Evolutionary conservation across 176 grass and related monocot species (phyloP).

Genomic region (Thalia dealbata): DNA sequence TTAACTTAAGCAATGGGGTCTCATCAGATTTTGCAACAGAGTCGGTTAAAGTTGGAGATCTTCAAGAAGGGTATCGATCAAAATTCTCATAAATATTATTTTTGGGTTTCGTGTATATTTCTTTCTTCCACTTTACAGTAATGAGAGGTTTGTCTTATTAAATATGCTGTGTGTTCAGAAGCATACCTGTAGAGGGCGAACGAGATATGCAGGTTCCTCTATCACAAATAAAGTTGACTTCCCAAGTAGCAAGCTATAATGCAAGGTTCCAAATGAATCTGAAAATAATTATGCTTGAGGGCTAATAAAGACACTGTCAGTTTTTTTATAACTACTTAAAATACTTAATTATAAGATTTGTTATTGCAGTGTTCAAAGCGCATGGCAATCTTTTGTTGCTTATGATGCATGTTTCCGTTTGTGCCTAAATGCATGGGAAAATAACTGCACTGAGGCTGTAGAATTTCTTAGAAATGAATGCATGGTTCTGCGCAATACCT

Average conservation of each 20-base stretch:
- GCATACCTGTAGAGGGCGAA: constrained; percentile 31
- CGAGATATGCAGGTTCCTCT: constrained; percentile 31
- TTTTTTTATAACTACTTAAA: background rate
- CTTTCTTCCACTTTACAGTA: background rate
- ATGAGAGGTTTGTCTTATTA: background rate
- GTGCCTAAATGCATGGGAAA: constrained; percentile 87
- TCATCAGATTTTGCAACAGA: constrained; percentile 36
- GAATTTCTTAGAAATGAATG: constrained; percentile 94
- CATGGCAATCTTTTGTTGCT: constrained; percentile 94
- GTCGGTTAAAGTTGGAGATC: constrained; percentile 32
- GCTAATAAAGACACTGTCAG: background rate
- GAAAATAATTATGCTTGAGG: background rate
- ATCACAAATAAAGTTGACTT: constrained; percentile 37
- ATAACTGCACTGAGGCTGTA: constrained; percentile 66
- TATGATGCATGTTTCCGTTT: constrained; percentile 91
- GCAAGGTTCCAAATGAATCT: constrained; percentile 34
- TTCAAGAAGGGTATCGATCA: constrained; percentile 29
- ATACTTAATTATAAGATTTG: background rate
- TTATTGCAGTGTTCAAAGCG: constrained; percentile 63
- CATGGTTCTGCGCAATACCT: constrained; percentile 58
- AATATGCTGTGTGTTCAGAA: constrained; percentile 26
- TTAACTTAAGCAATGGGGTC: constrained; percentile 19
- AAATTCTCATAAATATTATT: background rate
- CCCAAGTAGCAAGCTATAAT: constrained; percentile 53
- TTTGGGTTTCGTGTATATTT: background rate